Percentiles rank a stretch among this genome's conserved stretches.
phyloP scores from a whole-genome alignment of 495 filamentous ascomycete genomes.

The Hyaloscypha variabilis region DNA sequence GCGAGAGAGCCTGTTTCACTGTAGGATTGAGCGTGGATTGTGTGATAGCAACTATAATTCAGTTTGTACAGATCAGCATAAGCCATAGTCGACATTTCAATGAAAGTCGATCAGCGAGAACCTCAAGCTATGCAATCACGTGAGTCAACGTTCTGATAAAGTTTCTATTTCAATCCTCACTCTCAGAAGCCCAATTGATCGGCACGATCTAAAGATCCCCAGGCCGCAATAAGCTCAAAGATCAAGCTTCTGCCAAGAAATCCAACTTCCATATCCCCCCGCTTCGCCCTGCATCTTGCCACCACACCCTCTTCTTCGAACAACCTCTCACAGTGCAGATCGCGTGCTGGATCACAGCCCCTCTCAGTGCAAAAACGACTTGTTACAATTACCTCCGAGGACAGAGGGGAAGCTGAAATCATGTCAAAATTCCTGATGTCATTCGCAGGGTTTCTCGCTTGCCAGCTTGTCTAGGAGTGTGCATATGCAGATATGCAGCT shows the following conservation, averaged over 20 bases:
- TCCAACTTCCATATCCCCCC: neutral
- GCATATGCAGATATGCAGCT: neutral
- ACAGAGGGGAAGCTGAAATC: neutral
- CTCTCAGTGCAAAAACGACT: neutral
- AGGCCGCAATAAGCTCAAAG: neutral
- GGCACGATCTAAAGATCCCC: neutral
- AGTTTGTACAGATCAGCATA: conserved; percentile 10
- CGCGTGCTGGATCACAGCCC: neutral
- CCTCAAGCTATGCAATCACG: neutral
- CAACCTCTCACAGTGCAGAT: neutral
- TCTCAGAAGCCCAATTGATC: neutral
- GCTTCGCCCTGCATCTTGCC: neutral
- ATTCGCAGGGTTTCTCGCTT: conserved; percentile 2
- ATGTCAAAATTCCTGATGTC: neutral
- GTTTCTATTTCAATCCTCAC: neutral
- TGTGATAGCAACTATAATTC: conserved; percentile 6
- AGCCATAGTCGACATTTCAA: neutral
- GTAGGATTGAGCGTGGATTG: conserved; percentile 2
- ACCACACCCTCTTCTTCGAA: neutral
- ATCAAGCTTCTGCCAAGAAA: conserved; percentile 9
- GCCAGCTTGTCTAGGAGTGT: too few species aligned
- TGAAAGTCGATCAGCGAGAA: too few species aligned
- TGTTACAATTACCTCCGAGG: neutral
- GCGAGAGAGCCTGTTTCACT: conserved; percentile 30
- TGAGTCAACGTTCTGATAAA: neutral